Conservation (phyloP, 208 protist species). For the Trypanosoma lewisi region DNA sequence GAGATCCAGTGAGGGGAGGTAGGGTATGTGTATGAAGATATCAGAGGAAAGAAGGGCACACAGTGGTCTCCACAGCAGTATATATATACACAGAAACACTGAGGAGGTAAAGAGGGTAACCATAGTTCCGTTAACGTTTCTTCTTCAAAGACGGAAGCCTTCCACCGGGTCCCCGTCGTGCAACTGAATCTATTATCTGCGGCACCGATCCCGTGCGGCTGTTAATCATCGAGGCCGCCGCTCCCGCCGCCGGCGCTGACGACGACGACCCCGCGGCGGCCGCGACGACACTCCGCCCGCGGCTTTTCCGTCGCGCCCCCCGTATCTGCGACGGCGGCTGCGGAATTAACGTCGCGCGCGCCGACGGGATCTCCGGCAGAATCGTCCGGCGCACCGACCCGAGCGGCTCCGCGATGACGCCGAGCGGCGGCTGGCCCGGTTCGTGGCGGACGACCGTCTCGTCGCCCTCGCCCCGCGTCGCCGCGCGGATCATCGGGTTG, state of each 20-base stretch:
- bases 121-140: background rate
- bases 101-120: background rate
- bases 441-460: conserved; percentile 23
- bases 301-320: background rate
- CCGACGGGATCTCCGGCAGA: conserved; percentile 27
- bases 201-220: background rate
- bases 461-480: conserved; percentile 66
- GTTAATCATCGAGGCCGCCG: background rate
- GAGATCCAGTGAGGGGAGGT: too few species aligned
- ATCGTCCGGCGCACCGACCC: background rate
- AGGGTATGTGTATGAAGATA: too few species aligned
- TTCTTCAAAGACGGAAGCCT: conserved; percentile 13
- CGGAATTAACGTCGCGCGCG: conserved; percentile 9
- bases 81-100: background rate
- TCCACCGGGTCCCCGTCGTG: background rate
- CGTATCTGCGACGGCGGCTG: conserved; percentile 1
- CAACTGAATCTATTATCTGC: background rate
- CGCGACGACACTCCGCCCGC: background rate
- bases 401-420: conserved; percentile 3
- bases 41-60: too few species aligned
- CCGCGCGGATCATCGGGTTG: conserved; percentile 78
- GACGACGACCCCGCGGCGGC: background rate
- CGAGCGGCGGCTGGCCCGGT: background rate
- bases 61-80: too few species aligned
- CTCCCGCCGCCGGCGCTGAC: background rate